Percentiles rank a stretch among this genome's conserved stretches.
These are phyloP conservation scores for Vaccinium myrtillus DNA, from an alignment of 148 eudicot genomes.

Conservation along the genomic window DNA sequence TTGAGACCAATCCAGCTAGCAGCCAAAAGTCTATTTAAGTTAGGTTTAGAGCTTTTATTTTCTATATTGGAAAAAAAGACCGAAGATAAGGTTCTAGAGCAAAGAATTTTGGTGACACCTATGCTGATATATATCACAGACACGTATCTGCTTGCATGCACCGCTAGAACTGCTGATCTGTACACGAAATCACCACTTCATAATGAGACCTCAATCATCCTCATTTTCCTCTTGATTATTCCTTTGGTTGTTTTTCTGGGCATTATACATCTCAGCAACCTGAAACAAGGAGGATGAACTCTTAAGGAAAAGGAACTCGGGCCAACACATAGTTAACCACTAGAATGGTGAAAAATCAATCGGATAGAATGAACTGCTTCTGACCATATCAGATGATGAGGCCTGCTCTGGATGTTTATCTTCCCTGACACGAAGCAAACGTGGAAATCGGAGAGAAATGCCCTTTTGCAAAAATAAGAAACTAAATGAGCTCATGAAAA, in stretches of 20 bases:
- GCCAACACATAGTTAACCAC: background rate
- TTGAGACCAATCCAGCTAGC: background rate
- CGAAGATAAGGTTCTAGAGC: background rate
- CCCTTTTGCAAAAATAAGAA: conserved; percentile 42
- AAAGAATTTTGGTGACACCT: background rate
- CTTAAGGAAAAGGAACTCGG: background rate
- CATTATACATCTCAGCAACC: conserved; percentile 84
- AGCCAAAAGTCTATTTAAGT: background rate
- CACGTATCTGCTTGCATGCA: background rate
- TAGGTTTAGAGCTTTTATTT: background rate
- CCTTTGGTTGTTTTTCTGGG: conserved; percentile 60
- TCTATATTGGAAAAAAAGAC: background rate
- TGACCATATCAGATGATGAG: conserved; percentile 80
- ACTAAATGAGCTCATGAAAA: background rate
- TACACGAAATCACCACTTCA: background rate
- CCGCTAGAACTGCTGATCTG: background rate
- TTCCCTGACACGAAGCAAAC: conserved; percentile 77
- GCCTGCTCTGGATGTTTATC: conserved; percentile 90
- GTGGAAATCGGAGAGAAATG: conserved; percentile 91
- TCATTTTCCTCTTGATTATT: conserved; percentile 56
- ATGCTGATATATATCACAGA: background rate
- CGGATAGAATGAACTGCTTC: background rate
- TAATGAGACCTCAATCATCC: conserved; percentile 41
- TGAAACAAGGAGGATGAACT: conserved; percentile 26
- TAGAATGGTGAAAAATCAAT: background rate